Conservation (phyloP, 2,329 filamentous ascomycete genomes). For the Truncatella angustata region DNA sequence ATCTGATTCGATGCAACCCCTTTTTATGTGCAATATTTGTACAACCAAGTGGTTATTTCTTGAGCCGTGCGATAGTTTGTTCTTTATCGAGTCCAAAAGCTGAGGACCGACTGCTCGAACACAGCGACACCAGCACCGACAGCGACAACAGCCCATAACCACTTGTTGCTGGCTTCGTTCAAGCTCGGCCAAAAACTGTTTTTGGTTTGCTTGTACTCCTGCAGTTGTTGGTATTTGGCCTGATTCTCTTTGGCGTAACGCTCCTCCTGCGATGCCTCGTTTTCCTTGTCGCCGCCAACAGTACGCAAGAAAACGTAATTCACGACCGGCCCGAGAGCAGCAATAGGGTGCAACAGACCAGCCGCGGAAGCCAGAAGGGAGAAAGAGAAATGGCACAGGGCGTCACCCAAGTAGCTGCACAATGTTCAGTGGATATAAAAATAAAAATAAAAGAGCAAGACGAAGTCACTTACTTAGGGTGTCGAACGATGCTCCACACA, state of each 20-base stretch:
- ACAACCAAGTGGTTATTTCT: too few relatives aligned
- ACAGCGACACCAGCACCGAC: slow-evolving; percentile 46
- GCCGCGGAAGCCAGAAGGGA: slow-evolving; percentile 53
- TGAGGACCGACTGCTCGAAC: slow-evolving; percentile 34
- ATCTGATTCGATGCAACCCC: too few relatives aligned
- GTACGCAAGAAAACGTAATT: slow-evolving; percentile 59
- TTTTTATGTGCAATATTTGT: too few relatives aligned
- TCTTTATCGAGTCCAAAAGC: neutral
- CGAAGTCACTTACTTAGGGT: slow-evolving; percentile 57
- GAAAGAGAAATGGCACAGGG: slow-evolving; percentile 57
- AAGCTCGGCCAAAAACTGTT: slow-evolving; percentile 51
- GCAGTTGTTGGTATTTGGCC: slow-evolving; percentile 50
- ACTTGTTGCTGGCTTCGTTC: slow-evolving; percentile 50
- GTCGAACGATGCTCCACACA: slow-evolving; percentile 59
- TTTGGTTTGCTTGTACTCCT: slow-evolving; percentile 37
- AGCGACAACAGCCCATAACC: slow-evolving; percentile 51
- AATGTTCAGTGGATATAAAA: neutral
- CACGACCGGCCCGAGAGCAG: slow-evolving; percentile 51
- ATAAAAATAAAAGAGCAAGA: neutral
- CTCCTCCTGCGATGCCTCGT: slow-evolving; percentile 48
- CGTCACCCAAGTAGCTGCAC: slow-evolving; percentile 57
- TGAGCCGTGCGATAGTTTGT: too few relatives aligned
- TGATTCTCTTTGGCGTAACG: slow-evolving; percentile 49
- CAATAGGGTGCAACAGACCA: slow-evolving; percentile 51
- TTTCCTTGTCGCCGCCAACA: slow-evolving; percentile 54